These are phyloP conservation scores for Mrakiaceae sp. DNA, from an alignment of 1,284 basidiomycete species.

Conservation along the genomic window DNA sequence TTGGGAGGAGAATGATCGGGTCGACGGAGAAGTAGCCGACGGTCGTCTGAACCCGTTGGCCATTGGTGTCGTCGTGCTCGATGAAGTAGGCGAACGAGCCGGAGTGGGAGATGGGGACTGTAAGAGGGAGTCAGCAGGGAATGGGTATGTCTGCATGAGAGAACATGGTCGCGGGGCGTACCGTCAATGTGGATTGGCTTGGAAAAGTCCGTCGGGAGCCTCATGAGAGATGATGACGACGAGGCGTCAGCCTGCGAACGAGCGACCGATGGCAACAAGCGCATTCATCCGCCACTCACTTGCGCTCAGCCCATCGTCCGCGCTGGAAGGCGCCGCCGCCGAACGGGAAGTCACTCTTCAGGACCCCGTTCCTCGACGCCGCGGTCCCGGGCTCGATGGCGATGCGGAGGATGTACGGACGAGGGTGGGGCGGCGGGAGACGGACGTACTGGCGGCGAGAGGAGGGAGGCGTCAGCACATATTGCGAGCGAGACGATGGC, in stretches of 20 bases:
- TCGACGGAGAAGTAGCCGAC: constrained; percentile 94
- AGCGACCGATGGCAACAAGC: not conserved
- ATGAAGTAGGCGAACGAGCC: constrained; percentile 90
- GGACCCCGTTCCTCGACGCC: constrained; percentile 72
- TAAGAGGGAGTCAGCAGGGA: not conserved
- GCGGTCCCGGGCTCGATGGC: constrained; percentile 79
- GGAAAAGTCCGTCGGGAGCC: constrained; percentile 65
- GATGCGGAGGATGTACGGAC: constrained; percentile 78
- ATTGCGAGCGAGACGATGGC: not conserved
- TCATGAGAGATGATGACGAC: constrained; percentile 27
- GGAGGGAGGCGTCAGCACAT: not conserved
- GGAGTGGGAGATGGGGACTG: constrained; percentile 77
- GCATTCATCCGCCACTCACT: constrained; percentile 42
- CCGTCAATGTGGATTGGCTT: constrained; percentile 79
- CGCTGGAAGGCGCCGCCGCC: constrained; percentile 77
- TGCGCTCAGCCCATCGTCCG: constrained; percentile 60
- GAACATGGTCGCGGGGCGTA: not conserved
- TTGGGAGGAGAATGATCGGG: constrained; percentile 63
- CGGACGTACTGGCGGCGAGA: constrained; percentile 68
- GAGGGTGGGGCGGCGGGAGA: constrained; percentile 67
- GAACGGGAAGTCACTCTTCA: constrained; percentile 89
- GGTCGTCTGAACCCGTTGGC: constrained; percentile 58
- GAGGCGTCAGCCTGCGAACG: constrained; percentile 5
- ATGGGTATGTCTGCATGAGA: not conserved
- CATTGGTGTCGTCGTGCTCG: constrained; percentile 60